These are phyloP conservation scores for Puccinia polysora DNA, from an alignment of 1,284 basidiomycete species.

Conservation along the genomic window DNA sequence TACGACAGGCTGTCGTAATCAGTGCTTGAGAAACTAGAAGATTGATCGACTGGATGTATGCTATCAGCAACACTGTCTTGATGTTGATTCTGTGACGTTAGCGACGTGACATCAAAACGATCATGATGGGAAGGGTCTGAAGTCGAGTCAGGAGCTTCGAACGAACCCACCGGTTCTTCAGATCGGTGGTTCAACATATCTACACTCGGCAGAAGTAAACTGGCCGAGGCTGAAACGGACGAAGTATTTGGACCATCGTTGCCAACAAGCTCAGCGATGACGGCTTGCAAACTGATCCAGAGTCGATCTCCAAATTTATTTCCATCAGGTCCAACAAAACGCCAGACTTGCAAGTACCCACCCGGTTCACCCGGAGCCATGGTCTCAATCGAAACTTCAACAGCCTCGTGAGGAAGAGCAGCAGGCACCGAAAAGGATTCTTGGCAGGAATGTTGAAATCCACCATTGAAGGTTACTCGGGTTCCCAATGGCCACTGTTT, in stretches of 20 bases:
- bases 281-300: conserved; percentile 57
- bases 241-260: conserved; percentile 16
- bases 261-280: conserved; percentile 22
- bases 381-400: conserved; percentile 68
- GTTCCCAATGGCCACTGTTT: conserved; percentile 66
- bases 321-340: conserved; percentile 61
- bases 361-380: conserved; percentile 72
- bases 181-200: too few relatives aligned
- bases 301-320: conserved; percentile 67
- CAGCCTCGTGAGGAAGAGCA: conserved; percentile 60
- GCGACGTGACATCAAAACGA: too few relatives aligned
- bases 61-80: not conserved
- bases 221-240: conserved; percentile 32
- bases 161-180: too few relatives aligned
- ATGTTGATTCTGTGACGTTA: too few relatives aligned
- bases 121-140: too few relatives aligned
- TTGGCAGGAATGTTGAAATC: conserved; percentile 57
- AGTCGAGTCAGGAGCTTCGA: too few relatives aligned
- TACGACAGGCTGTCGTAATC: conserved; percentile 15
- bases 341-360: conserved; percentile 70
- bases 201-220: conserved; percentile 35
- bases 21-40: not conserved
- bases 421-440: conserved; percentile 57
- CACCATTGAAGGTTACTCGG: conserved; percentile 65
- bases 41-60: not conserved